Conservation (phyloP, 1,284 basidiomycete species). For the Afroboletus lepidellus region DNA sequence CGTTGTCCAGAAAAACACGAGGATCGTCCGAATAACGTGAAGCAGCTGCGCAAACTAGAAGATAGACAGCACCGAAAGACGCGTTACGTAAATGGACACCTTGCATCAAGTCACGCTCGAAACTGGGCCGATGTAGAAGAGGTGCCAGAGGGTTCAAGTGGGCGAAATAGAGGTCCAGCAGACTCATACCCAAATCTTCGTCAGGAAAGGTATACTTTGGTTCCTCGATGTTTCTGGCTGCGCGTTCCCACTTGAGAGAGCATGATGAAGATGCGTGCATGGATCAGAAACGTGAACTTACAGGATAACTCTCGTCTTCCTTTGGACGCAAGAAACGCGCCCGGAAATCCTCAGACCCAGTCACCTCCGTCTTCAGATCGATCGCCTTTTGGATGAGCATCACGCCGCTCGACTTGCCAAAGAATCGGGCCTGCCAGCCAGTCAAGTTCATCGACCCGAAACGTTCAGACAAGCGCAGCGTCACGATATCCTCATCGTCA, state of each 20-base stretch:
- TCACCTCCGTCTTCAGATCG: constrained; percentile 60
- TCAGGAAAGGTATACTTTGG: constrained; percentile 51
- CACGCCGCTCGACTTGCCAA: constrained; percentile 70
- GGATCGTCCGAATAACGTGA: constrained; percentile 66
- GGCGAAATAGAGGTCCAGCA: constrained; percentile 72
- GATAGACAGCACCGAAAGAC: constrained; percentile 65
- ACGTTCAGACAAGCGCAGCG: constrained; percentile 25
- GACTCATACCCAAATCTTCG: constrained; percentile 54
- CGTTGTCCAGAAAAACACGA: constrained; percentile 49
- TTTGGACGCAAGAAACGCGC: not conserved
- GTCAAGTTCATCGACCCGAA: constrained; percentile 26
- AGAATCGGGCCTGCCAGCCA: constrained; percentile 49
- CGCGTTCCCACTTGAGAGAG: constrained; percentile 42
- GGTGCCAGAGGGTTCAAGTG: constrained; percentile 63
- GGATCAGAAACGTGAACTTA: constrained; percentile 26
- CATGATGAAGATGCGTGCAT: not conserved
- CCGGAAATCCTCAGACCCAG: constrained; percentile 32
- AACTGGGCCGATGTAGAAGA: constrained; percentile 76
- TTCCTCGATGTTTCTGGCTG: constrained; percentile 16
- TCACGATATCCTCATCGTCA: constrained; percentile 35
- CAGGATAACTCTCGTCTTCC: constrained; percentile 39
- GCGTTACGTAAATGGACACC: constrained; percentile 57
- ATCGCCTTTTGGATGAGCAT: constrained; percentile 66
- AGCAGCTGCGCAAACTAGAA: constrained; percentile 76
- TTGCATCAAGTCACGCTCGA: constrained; percentile 60